Base-by-base conservation (phyloP, 2,329 filamentous ascomycete genomes). In the Alternaria dauci region DNA sequence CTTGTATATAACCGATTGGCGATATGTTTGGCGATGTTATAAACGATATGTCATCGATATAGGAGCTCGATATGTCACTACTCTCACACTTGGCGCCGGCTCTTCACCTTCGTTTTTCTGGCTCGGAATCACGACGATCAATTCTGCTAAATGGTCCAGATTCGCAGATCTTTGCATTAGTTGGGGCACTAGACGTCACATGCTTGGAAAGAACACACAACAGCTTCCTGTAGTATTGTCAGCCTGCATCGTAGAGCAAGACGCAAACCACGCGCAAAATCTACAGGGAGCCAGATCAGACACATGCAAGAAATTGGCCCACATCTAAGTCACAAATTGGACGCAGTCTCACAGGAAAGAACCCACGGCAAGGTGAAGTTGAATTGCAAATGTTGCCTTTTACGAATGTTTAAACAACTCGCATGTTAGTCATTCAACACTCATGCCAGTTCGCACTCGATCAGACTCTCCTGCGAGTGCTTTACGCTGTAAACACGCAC, bases 21-120 rank as follows among this genome's bases (percentile, higher is more conserved):
- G 16, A 46, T 41, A 25, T 25, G 5, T 25, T n/a, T 30, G 51
- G 39, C 43, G 12, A 44, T 28, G 30, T 30, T 18, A 12, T n/a
- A 23, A 57, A 59, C 61, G 61, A 64, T 64, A 64, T 42, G 39
- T 42, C 39, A 42, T 16, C 39, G 39, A 42, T 6, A 25, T 20
- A 26, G 25, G 8, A 36, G 8, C 50, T 64, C 61, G 58, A 66
- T 64, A 64, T 66, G 58, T 66, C 59, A 62, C 55, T 59, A 38
- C 23, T 43, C 46, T 47, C 28, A 43, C 23, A 39, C 41, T 54
- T 55, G 55, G 58, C 58, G 39, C 39, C 25, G 25, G 43, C 26
- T 11, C 16, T 30, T 12, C 26, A 8, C 25, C 8, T 30, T 46
- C 25, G 4, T 18, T 46, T 46, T 18, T 7, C 16, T 46, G 26